A percentile compares a stretch with the other conserved stretches of the same genome.
Evolutionary conservation across 768 basidiomycete genomes (phyloP).

Genomic region (Filobasidium floriforme): DNA sequence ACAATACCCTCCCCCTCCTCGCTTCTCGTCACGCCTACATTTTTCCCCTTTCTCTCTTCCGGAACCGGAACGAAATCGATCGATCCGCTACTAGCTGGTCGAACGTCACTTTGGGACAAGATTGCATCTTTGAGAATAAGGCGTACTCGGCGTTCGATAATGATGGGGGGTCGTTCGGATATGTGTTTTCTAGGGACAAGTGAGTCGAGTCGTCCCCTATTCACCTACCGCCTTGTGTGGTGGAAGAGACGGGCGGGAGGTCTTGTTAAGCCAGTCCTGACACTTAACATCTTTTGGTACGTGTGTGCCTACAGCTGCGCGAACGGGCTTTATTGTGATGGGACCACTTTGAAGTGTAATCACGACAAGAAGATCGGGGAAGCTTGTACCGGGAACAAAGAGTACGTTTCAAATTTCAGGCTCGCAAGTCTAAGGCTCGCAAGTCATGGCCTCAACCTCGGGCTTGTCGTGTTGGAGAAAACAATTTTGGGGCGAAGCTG

Average conservation of each 20-base stretch:
- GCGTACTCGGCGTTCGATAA: constrained; percentile 64
- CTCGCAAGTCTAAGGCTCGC: background rate
- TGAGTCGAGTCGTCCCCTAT: constrained; percentile 47
- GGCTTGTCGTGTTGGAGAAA: no score
- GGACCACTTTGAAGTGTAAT: constrained; percentile 55
- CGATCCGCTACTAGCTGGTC: constrained; percentile 57
- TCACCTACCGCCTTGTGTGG: no score
- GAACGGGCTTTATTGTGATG: constrained; percentile 69
- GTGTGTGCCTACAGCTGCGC: no score
- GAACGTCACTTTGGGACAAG: constrained; percentile 59
- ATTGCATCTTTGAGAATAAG: constrained; percentile 70
- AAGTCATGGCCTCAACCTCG: no score
- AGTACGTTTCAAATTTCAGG: constrained; percentile 43
- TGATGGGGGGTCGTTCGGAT: constrained; percentile 56
- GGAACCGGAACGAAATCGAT: no score
- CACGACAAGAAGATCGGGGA: constrained; percentile 55
- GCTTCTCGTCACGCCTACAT: no score
- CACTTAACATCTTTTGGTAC: no score
- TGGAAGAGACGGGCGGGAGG: background rate
- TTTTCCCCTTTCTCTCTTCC: no score
- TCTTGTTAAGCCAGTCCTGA: no score
- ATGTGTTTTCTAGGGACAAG: constrained; percentile 65
- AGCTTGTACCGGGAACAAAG: constrained; percentile 55
- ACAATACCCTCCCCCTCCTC: background rate
- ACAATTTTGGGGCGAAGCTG: no score